Conservation (phyloP, 805 yeast species). For the Candida ovalis region DNA sequence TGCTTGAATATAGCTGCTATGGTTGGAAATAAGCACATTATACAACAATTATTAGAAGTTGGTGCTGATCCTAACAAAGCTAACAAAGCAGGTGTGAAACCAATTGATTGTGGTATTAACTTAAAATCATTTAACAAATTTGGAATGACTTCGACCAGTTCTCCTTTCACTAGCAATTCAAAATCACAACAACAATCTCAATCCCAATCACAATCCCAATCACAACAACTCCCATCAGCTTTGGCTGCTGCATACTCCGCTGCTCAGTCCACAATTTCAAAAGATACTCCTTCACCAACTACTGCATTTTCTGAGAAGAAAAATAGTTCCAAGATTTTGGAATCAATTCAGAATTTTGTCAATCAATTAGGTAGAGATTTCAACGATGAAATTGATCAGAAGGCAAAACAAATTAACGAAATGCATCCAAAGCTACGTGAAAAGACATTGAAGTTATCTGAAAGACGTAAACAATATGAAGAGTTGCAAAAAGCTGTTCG, state of each 20-base stretch:
- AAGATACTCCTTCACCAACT: background rate
- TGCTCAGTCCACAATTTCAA: background rate
- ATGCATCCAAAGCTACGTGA: constrained; percentile 55
- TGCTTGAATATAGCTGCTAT: constrained; percentile 90
- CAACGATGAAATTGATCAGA: constrained; percentile 49
- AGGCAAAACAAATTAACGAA: constrained; percentile 47
- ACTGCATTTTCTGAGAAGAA: constrained; percentile 10
- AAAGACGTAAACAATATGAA: constrained; percentile 47
- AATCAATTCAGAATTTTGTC: constrained; percentile 49
- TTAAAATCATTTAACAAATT: constrained; percentile 22
- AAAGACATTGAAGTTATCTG: constrained; percentile 49
- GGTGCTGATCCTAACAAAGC: constrained; percentile 82
- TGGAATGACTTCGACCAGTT: background rate
- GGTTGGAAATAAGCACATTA: constrained; percentile 76
- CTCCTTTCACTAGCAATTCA: background rate
- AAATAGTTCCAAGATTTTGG: constrained; percentile 40
- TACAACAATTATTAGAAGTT: constrained; percentile 74
- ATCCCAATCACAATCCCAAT: background rate
- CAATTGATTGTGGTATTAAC: constrained; percentile 79
- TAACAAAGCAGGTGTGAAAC: constrained; percentile 83
- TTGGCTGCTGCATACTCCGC: background rate
- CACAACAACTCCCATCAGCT: background rate
- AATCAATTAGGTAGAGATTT: constrained; percentile 54
- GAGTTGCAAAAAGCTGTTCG: constrained; percentile 44
- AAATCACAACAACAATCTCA: background rate